Evolutionary conservation across 257 asterid genomes (phyloP).

Genomic region (Orobanche coerulescens): DNA sequence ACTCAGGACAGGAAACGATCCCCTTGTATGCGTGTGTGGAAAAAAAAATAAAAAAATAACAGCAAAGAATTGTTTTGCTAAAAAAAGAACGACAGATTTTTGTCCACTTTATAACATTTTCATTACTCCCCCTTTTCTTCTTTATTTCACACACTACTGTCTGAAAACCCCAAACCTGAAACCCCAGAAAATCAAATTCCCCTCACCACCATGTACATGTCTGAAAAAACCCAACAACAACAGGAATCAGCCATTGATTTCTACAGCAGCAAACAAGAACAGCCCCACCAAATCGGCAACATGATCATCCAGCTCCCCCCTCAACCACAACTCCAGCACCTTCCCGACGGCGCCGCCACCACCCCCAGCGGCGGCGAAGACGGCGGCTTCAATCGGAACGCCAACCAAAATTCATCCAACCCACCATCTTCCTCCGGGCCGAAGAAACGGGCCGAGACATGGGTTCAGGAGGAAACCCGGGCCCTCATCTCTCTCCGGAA

Average conservation of each 20-base stretch:
- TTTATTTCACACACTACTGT: background rate
- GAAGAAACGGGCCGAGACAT: slow-evolving; percentile 85
- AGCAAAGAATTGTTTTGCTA: no score
- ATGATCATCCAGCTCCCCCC: slow-evolving; percentile 42
- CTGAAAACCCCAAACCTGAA: slow-evolving; percentile 16
- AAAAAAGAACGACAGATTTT: no score
- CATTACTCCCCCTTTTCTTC: background rate
- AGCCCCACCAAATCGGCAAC: slow-evolving; percentile 26
- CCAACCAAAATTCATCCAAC: slow-evolving; percentile 5
- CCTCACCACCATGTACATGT: slow-evolving; percentile 26
- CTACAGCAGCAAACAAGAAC: slow-evolving; percentile 22
- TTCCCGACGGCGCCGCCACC: slow-evolving; percentile 22
- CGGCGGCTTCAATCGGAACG: background rate
- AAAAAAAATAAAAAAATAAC: no score
- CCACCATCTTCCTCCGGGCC: slow-evolving; percentile 35
- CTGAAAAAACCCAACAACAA: slow-evolving; percentile 29
- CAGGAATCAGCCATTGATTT: slow-evolving; percentile 29
- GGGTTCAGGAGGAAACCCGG: slow-evolving; percentile 82
- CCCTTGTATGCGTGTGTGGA: no score
- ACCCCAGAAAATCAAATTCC: background rate
- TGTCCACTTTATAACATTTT: no score
- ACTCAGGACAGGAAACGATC: no score
- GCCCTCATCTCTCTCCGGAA: slow-evolving; percentile 56
- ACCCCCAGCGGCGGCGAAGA: slow-evolving; percentile 31
- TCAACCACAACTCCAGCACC: slow-evolving; percentile 32